Conservation (phyloP, 192 early-diverging fungal genomes). For the Pilobolus umbonatus region DNA sequence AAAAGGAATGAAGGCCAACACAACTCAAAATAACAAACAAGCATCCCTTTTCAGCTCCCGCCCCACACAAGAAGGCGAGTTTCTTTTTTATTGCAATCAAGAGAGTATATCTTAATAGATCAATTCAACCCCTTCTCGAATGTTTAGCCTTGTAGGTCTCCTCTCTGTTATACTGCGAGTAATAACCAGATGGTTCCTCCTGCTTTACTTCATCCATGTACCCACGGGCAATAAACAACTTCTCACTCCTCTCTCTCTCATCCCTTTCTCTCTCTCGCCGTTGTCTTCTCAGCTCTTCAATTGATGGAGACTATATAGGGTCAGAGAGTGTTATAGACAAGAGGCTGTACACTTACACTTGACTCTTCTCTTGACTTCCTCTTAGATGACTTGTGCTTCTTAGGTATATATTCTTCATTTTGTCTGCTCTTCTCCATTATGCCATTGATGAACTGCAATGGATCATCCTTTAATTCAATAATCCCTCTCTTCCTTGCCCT, state of each 20-base stretch:
- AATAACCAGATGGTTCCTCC: conserved; percentile 28
- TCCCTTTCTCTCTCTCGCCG: conserved; percentile 38
- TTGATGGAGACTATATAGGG: conserved; percentile 21
- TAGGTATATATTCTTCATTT: conserved; percentile 25
- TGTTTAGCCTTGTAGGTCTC: too few relatives aligned
- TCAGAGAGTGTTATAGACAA: not conserved
- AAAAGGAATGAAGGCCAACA: too few relatives aligned
- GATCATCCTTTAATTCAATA: conserved; percentile 36
- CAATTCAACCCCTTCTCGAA: too few relatives aligned
- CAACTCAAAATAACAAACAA: too few relatives aligned
- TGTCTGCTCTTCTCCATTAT: not conserved
- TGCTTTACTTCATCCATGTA: not conserved
- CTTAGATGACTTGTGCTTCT: conserved; percentile 6
- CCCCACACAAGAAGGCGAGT: too few relatives aligned
- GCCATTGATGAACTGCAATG: conserved; percentile 29
- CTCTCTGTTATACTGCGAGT: conserved; percentile 50
- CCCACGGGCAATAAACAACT: conserved; percentile 4
- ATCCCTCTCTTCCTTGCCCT: conserved; percentile 13
- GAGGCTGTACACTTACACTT: not conserved
- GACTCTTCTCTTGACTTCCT: not conserved
- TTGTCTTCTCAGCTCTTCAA: conserved; percentile 42
- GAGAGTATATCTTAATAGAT: too few relatives aligned
- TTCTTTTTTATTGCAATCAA: too few relatives aligned
- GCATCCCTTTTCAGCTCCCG: too few relatives aligned
- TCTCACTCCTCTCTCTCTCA: conserved; percentile 26